Conservation (phyloP, 129 eudicot genomes). For the Lonicera japonica region DNA sequence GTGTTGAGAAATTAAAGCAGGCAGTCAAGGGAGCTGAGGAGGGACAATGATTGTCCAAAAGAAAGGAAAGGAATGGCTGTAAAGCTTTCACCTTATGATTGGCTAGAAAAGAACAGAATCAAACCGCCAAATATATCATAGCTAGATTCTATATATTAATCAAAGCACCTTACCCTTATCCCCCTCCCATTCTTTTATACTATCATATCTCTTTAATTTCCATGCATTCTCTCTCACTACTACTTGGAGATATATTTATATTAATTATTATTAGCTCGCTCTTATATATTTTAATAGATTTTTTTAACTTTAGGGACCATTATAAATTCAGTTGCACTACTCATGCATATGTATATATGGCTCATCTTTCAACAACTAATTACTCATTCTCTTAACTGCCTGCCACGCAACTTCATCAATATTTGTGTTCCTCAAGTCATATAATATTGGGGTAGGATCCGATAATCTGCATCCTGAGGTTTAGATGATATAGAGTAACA, state of each 20-base stretch:
- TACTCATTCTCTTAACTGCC: neutral
- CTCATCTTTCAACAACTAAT: neutral
- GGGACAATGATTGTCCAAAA: too few species aligned
- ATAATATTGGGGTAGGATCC: conserved; percentile 27
- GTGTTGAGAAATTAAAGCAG: too few species aligned
- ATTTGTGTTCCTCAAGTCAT: neutral
- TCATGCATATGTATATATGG: neutral
- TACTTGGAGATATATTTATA: too few species aligned
- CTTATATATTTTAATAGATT: too few species aligned
- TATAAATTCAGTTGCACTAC: conserved; percentile 9
- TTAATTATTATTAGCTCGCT: too few species aligned
- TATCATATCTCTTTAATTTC: neutral
- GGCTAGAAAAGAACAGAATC: conserved; percentile 26
- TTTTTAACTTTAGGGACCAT: neutral
- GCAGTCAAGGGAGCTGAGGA: too few species aligned
- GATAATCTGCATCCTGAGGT: conserved; percentile 85
- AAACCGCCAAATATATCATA: too few species aligned
- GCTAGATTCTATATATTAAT: conserved; percentile 4
- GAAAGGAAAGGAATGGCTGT: neutral
- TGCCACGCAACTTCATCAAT: neutral
- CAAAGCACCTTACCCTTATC: neutral
- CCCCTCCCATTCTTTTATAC: neutral
- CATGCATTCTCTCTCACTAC: too few species aligned
- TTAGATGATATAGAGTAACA: conserved; percentile 27
- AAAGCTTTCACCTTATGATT: conserved; percentile 19